Conservation (phyloP, 1,139 yeast species). For the Candida mesenterica region DNA sequence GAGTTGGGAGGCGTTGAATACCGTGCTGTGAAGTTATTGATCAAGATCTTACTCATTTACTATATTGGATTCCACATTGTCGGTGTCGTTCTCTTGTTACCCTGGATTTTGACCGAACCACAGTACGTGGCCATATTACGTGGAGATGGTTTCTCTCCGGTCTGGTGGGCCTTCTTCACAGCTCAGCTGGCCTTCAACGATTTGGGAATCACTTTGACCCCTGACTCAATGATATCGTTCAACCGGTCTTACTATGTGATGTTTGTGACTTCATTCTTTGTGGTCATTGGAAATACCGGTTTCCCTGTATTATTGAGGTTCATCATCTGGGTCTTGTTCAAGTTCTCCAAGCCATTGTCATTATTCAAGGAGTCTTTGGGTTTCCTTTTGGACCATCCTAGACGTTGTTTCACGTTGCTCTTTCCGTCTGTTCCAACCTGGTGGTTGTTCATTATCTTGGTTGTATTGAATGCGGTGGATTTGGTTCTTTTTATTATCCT, state of each 20-base stretch:
- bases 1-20: slow-evolving; percentile 98
- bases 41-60: slow-evolving; percentile 62
- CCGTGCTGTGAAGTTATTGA: slow-evolving; percentile 76
- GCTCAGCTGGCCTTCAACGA: slow-evolving; percentile 78
- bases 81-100: slow-evolving; percentile 55
- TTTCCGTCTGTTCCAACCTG: slow-evolving; percentile 94
- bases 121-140: slow-evolving; percentile 44
- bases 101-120: slow-evolving; percentile 57
- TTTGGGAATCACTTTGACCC: slow-evolving; percentile 76
- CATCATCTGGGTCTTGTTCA: slow-evolving; percentile 76
- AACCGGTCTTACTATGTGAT: slow-evolving; percentile 61
- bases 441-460: slow-evolving; percentile 81
- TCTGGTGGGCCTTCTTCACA: slow-evolving; percentile 94
- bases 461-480: slow-evolving; percentile 73
- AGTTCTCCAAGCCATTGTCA: slow-evolving; percentile 64
- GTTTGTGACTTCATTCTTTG: slow-evolving; percentile 61
- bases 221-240: slow-evolving; percentile 73
- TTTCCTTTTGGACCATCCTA: slow-evolving; percentile 88
- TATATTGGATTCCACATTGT: slow-evolving; percentile 75
- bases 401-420: slow-evolving; percentile 90
- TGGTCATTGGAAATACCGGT: slow-evolving; percentile 90
- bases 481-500: slow-evolving; percentile 74
- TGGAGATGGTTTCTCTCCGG: slow-evolving; percentile 60
- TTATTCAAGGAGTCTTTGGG: slow-evolving; percentile 74
- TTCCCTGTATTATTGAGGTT: slow-evolving; percentile 81